phyloP scores from a whole-genome alignment of 148 eudicot species.

The Fagopyrum homotropicum region DNA sequence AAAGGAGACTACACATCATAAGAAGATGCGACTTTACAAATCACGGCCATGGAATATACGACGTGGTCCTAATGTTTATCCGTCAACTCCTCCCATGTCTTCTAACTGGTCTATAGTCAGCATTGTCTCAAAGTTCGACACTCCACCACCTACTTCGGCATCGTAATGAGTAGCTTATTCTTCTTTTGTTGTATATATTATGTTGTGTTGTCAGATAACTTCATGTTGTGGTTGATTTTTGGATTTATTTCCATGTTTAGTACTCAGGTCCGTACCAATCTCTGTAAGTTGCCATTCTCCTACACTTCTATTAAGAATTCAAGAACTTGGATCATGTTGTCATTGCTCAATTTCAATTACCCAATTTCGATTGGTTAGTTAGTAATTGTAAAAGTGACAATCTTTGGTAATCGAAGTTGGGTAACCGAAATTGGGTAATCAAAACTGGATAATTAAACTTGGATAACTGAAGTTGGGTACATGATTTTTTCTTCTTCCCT shows the following conservation, averaged over 20 bases:
- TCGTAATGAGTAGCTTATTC: conserved; percentile 12
- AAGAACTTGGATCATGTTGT: neutral
- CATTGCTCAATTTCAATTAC: too few species aligned
- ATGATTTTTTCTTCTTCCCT: too few species aligned
- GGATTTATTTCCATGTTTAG: neutral
- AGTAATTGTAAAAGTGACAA: too few species aligned
- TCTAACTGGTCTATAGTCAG: conserved; percentile 66
- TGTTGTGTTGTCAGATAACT: neutral
- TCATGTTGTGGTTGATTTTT: neutral
- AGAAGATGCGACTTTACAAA: conserved; percentile 64
- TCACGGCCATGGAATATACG: conserved; percentile 54
- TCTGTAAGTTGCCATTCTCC: neutral
- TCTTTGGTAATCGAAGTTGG: too few species aligned
- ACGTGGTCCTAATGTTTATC: conserved; percentile 64
- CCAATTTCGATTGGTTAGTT: too few species aligned
- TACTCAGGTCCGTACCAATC: neutral
- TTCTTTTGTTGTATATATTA: neutral
- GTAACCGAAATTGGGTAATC: too few species aligned
- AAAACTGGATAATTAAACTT: too few species aligned
- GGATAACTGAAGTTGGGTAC: too few species aligned
- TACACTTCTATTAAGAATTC: neutral
- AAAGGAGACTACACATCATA: conserved; percentile 79
- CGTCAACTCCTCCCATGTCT: conserved; percentile 72
- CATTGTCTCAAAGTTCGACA: conserved; percentile 22
- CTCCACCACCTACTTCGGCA: conserved; percentile 1